These are phyloP conservation scores for Coemansia sp. DNA, from an alignment of 192 early-diverging fungal genomes.

Conservation along the genomic window DNA sequence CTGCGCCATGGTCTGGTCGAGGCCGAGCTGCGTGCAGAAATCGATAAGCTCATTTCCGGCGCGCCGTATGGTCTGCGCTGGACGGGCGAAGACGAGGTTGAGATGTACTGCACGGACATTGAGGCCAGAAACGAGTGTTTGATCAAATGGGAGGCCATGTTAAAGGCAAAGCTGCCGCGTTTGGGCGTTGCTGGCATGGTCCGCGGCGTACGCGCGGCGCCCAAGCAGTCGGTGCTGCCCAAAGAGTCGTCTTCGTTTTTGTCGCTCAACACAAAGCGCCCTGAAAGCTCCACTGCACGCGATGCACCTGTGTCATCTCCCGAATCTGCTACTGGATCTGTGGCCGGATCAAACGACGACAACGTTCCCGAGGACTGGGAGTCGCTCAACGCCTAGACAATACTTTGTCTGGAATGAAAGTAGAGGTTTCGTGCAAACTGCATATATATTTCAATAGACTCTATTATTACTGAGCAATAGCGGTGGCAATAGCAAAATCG, in stretches of 20 bases:
- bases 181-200: conserved; percentile 38
- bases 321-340: conserved; percentile 1
- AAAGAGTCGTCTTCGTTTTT: too few species aligned
- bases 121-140: conserved; percentile 24
- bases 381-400: conserved; percentile 19
- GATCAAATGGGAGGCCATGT: conserved; percentile 35
- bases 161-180: conserved; percentile 35
- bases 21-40: conserved; percentile 35
- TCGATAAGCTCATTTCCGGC: conserved; percentile 19
- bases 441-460: neutral
- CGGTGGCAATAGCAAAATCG: conserved; percentile 86
- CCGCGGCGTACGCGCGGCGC: conserved; percentile 8
- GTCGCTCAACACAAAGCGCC: too few species aligned
- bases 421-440: too few species aligned
- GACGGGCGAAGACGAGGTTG: conserved; percentile 35
- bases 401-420: neutral
- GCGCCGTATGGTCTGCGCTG: conserved; percentile 27
- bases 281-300: neutral
- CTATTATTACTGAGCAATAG: conserved; percentile 53
- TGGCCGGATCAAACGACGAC: conserved; percentile 7
- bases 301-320: neutral
- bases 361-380: conserved; percentile 48
- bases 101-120: conserved; percentile 33
- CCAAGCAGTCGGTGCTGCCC: neutral
- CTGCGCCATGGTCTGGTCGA: conserved; percentile 41